Evolutionary conservation across 768 basidiomycete species (phyloP), one percentile per base, ranked within the genome.

Genomic region (Trametes punicea): DNA sequence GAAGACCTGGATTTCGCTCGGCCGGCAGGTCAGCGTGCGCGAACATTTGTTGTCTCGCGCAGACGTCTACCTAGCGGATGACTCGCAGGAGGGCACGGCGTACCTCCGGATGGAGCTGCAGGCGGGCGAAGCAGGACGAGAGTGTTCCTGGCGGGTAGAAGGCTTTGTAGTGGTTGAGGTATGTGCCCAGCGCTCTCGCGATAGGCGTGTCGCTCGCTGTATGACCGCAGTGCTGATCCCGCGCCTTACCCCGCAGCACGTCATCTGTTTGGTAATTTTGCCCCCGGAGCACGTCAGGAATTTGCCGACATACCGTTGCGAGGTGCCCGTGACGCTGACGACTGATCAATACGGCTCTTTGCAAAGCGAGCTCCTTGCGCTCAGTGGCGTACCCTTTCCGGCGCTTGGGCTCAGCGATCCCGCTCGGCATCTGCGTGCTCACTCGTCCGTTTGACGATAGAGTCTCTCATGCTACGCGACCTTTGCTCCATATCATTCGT

Each of bases 261-360:
- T 75, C 26, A 62, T 78, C 23, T 72, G 74, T 25, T 62, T 74
- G 18, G 54, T 64, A 15, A 57, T 77, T 11, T 57, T 62, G 3
- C 70, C 74, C 16, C 72, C 75, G 3, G 57, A 60, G 34, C 61
- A 65, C 44, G 51, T 64, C 2, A 61, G 61, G 3, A 67, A 73
- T 51, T 60, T 77, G 18, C 76, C 76, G 3, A 63, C 63, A 20
- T 77, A 72, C 59, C 59, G 61, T 15, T 70, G 74, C 55, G 73
- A 75, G 16, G 71, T 73, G 47, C 57, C 66, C 8, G 41, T 79
- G 11, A 60, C 70, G 30, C 44, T 79, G 8, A 73, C 70, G 23
- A 77, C 73, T 4, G 77, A 77, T 59, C 65, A 67, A 21, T 76
- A 72, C 66, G 76, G 73, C 15, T 66, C 71, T 25, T 62, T 69